Evolutionary conservation across 208 protist species (phyloP), one percentile per base, ranked within the genome.

Genomic region (Paratrypanosoma confusum): DNA sequence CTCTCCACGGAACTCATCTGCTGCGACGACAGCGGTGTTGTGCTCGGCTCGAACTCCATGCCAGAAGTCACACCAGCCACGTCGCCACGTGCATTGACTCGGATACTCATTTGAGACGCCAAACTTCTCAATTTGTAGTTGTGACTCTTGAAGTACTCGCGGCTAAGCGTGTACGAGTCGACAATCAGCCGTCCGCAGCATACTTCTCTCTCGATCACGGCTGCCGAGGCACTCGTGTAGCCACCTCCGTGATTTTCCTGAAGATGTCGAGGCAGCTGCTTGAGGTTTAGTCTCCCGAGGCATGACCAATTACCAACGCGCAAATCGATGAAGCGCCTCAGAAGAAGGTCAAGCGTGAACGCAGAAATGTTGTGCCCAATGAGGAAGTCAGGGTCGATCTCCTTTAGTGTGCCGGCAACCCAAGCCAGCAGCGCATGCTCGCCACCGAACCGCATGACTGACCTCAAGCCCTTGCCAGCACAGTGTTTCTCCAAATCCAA

Each of bases 311-410:
- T 34, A 7, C 50, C 39, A 4, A 97, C 71, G 33, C 85, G 88
- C 23, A 85, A 52, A 25, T 86, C 80, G 34, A 95, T 64, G 57
- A 90, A 95, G 22, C 96, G 77, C 22, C 97, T 92, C 17, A 99
- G 71, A 4, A 99, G 63, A 16, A 97, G 81, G 47, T 97, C 92
- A 0, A 99, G 57, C n/a, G 96, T 96, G 49, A 94, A 98, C 5
- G 78, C 78, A n/a, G 97, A 56, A 55, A 98, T 93, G 61, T 98
- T 98, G 82, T 98, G 95, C n/a, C 95, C 96, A 10, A 97, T 62
- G 24, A 97, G 44, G 14, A 97, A 65, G 49, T 98, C 96, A 2
- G 95, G 90, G 59, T 98, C 96, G 22, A 94, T 56, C n/a, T 48
- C 43, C 1, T 67, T 49, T 5, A 98, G 55, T n/a, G 60, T 67